Conservation (phyloP, 306 rosid species). For the cucumber (Cucumis sativus) region Cucumber_9930_V3 NC_026657.2:1391501-1392000, state of each 20-base stretch:
- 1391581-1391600: too few relatives aligned
- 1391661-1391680: too few relatives aligned
- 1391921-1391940: slow-evolving; percentile 93
- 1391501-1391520: neutral
- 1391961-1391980: slow-evolving; percentile 91
- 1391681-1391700: neutral
- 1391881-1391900: slow-evolving; percentile 86
- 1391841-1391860: neutral
- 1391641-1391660: too few relatives aligned
- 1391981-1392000: slow-evolving; percentile 43
- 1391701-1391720: neutral
- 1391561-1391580: too few relatives aligned
- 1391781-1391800: neutral
- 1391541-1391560: too few relatives aligned
- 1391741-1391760: neutral
- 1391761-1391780: neutral
- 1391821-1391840: neutral
- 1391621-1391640: too few relatives aligned
- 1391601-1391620: too few relatives aligned
- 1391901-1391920: slow-evolving; percentile 98
- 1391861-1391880: slow-evolving; percentile 46
- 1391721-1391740: neutral
- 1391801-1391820: neutral
- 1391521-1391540: neutral
- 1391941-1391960: slow-evolving; percentile 75